A percentile compares a stretch with the other conserved stretches of the same genome.
phyloP scores from a whole-genome alignment of 192 early-diverging fungal species.

The Backusella tuberculispora region DNA sequence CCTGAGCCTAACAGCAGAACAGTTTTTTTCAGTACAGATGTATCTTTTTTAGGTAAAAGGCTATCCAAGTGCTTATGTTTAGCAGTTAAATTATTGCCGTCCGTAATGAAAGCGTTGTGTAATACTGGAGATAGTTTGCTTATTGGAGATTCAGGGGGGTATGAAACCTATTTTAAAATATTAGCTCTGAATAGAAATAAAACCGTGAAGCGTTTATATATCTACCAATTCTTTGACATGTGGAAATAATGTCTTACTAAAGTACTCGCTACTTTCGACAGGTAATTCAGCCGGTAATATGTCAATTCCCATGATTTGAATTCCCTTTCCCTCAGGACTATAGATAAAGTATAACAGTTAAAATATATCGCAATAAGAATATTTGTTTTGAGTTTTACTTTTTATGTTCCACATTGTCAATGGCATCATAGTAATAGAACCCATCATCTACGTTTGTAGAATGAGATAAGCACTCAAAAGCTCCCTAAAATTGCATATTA shows the following conservation, averaged over 20 bases:
- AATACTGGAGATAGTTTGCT: slow-evolving; percentile 3
- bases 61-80: slow-evolving; percentile 59
- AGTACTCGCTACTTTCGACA: slow-evolving; percentile 91
- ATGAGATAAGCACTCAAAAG: slow-evolving; percentile 93
- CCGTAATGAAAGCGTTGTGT: slow-evolving; percentile 72
- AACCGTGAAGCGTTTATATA: background rate
- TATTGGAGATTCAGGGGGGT: background rate
- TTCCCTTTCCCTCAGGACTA: slow-evolving; percentile 75
- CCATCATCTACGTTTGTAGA: slow-evolving; percentile 89
- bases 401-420: slow-evolving; percentile 68
- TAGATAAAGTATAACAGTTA: slow-evolving; percentile 9
- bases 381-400: slow-evolving; percentile 47
- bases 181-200: background rate
- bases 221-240: slow-evolving; percentile 80
- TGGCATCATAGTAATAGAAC: slow-evolving; percentile 91
- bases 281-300: slow-evolving; percentile 97
- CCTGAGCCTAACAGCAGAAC: slow-evolving; percentile 64
- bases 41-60: slow-evolving; percentile 37
- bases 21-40: slow-evolving; percentile 29
- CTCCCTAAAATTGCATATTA: slow-evolving; percentile 60
- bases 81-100: slow-evolving; percentile 64
- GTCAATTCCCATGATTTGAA: slow-evolving; percentile 98
- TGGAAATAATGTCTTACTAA: slow-evolving; percentile 85
- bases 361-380: background rate
- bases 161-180: background rate